A percentile compares a stretch with the other conserved stretches of the same genome.
phyloP scores from a whole-genome alignment of 2,329 filamentous ascomycete species.

The Aspergillus sp. region DNA sequence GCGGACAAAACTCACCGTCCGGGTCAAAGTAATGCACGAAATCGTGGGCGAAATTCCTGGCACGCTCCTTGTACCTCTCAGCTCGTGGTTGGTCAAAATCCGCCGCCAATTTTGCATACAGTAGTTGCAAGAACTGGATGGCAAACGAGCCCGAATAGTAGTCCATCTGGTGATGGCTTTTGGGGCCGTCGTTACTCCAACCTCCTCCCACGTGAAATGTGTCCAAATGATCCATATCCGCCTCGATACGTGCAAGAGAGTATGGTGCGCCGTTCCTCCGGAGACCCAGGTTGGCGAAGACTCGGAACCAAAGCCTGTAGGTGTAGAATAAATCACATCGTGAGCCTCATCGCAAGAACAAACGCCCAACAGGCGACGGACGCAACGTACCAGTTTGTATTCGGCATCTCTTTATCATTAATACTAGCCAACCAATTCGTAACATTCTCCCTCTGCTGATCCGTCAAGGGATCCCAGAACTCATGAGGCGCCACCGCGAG shows the following conservation, averaged over 20 bases:
- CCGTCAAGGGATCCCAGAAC: slow-evolving; percentile 66
- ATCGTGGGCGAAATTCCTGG: slow-evolving; percentile 66
- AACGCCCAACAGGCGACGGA: not conserved
- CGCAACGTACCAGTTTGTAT: slow-evolving; percentile 61
- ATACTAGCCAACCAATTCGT: slow-evolving; percentile 73
- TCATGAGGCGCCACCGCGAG: slow-evolving; percentile 64
- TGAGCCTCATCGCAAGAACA: not conserved
- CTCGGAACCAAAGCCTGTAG: slow-evolving; percentile 75
- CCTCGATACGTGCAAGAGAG: slow-evolving; percentile 67
- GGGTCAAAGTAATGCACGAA: slow-evolving; percentile 75
- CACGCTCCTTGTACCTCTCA: slow-evolving; percentile 68
- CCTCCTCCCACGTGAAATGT: slow-evolving; percentile 80
- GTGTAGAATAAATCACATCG: not conserved
- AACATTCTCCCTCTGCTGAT: slow-evolving; percentile 64
- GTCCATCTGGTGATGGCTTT: slow-evolving; percentile 79
- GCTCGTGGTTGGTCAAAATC: slow-evolving; percentile 64
- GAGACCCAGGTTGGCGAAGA: slow-evolving; percentile 77
- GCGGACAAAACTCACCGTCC: slow-evolving; percentile 47
- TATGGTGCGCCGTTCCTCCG: slow-evolving; percentile 72
- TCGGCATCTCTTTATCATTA: slow-evolving; percentile 70
- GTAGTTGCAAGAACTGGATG: slow-evolving; percentile 75
- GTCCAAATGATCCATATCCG: slow-evolving; percentile 74
- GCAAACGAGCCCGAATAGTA: slow-evolving; percentile 83
- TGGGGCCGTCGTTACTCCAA: slow-evolving; percentile 80
- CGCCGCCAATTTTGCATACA: slow-evolving; percentile 71